Evolutionary conservation across 75 land plant species (phyloP).

Genomic region (Pinus albicaulis): DNA sequence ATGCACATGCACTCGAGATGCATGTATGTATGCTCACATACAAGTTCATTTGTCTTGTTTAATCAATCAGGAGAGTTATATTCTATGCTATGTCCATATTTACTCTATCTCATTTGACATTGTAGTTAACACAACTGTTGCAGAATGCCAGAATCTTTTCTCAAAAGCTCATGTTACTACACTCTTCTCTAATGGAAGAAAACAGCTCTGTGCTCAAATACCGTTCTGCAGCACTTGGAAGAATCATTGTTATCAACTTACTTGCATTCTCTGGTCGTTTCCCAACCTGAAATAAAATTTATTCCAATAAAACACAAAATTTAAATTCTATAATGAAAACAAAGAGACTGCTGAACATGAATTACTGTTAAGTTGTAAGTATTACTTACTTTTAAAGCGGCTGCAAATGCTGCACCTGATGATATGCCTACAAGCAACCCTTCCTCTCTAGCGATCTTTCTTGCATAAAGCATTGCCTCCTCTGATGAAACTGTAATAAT

Average conservation of each 20-base stretch:
- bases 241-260: slow-evolving; percentile 22
- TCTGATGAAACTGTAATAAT: slow-evolving; percentile 18
- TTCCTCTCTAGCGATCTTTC: slow-evolving; percentile 20
- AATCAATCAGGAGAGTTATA: too few relatives aligned
- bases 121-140: too few relatives aligned
- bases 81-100: too few relatives aligned
- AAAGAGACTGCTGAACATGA: background rate
- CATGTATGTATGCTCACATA: too few relatives aligned
- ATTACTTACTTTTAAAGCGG: slow-evolving; percentile 20
- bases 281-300: slow-evolving; percentile 23
- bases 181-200: slow-evolving; percentile 30
- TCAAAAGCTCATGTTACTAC: slow-evolving; percentile 21
- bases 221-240: slow-evolving; percentile 37
- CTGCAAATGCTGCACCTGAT: slow-evolving; percentile 33
- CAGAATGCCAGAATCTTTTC: background rate
- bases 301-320: too few relatives aligned
- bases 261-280: slow-evolving; percentile 35
- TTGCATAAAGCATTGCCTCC: slow-evolving; percentile 17
- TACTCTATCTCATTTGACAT: too few relatives aligned
- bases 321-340: background rate
- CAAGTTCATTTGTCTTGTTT: too few relatives aligned
- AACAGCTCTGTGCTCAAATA: slow-evolving; percentile 34
- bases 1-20: too few relatives aligned
- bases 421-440: slow-evolving; percentile 30
- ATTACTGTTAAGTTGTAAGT: background rate